phyloP scores from a whole-genome alignment of 768 basidiomycete genomes.

The Trametes cingulata region DNA sequence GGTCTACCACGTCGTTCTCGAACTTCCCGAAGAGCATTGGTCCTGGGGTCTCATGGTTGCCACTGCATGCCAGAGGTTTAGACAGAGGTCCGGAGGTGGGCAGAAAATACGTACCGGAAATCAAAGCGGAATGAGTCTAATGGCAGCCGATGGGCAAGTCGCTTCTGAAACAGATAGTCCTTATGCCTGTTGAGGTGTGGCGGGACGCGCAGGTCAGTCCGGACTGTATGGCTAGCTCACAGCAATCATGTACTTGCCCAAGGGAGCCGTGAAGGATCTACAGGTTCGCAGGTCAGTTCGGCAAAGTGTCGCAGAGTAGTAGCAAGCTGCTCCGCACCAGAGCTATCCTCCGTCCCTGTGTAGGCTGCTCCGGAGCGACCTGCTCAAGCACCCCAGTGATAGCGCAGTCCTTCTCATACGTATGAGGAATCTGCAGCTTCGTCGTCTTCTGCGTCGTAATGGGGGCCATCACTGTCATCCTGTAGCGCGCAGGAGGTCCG shows the following conservation, averaged over 20 bases:
- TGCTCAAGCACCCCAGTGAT: conserved; percentile 60
- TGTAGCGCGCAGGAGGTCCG: background rate
- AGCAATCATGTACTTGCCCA: conserved; percentile 50
- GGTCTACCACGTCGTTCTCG: conserved; percentile 62
- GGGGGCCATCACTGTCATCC: conserved; percentile 3
- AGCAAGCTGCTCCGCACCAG: conserved; percentile 48
- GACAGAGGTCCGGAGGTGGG: background rate
- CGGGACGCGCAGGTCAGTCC: background rate
- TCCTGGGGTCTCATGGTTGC: conserved; percentile 76
- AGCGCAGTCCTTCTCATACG: conserved; percentile 9
- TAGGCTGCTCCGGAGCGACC: conserved; percentile 48
- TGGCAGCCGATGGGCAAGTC: conserved; percentile 62
- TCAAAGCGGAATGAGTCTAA: conserved; percentile 86
- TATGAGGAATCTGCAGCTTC: conserved; percentile 20
- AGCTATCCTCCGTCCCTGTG: conserved; percentile 60
- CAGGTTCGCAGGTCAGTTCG: conserved; percentile 20
- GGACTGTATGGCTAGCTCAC: too few relatives aligned
- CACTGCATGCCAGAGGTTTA: conserved; percentile 43
- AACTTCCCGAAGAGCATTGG: conserved; percentile 53
- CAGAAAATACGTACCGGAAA: conserved; percentile 59
- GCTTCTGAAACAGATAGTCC: conserved; percentile 80
- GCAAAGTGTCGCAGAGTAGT: background rate
- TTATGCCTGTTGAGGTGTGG: conserved; percentile 59
- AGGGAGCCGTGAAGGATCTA: conserved; percentile 80
- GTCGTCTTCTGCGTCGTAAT: conserved; percentile 29